phyloP scores from a whole-genome alignment of 257 asterid genomes.

The Agastache rugosa region DNA sequence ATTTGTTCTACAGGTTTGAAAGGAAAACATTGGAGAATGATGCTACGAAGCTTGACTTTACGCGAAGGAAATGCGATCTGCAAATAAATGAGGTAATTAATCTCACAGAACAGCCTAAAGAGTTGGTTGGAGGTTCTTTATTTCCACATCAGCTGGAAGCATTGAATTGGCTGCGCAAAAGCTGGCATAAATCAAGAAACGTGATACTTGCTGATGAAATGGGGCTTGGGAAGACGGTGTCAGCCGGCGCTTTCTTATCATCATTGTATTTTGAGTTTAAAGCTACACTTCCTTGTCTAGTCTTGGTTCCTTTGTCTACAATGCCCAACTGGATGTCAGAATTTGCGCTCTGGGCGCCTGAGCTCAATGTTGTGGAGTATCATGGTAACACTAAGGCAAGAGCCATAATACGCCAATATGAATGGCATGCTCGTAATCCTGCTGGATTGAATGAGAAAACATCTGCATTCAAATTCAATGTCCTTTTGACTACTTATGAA shows the following conservation, averaged over 20 bases:
- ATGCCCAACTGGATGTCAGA: constrained; percentile 99
- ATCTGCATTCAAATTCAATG: constrained; percentile 79
- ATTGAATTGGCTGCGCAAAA: constrained; percentile 93
- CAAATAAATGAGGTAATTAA: constrained; percentile 63
- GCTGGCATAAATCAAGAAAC: constrained; percentile 91
- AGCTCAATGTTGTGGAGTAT: constrained; percentile 93
- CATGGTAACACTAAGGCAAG: constrained; percentile 90
- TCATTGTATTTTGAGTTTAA: constrained; percentile 83
- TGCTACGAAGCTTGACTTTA: constrained; percentile 49
- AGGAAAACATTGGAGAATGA: constrained; percentile 63
- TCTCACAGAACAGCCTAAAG: constrained; percentile 91
- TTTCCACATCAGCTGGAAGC: constrained; percentile 99
- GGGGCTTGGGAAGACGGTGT: constrained; percentile 98
- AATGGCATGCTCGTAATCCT: constrained; percentile 80
- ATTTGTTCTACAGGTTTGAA: constrained; percentile 75
- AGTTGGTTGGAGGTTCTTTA: constrained; percentile 80
- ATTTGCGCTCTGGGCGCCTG: constrained; percentile 91
- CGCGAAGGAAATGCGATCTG: constrained; percentile 45
- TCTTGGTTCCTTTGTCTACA: constrained; percentile 97
- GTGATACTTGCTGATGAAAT: constrained; percentile 99
- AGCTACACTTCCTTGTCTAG: constrained; percentile 83
- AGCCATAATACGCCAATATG: constrained; percentile 84
- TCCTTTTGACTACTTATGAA: constrained; percentile 92
- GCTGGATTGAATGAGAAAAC: constrained; percentile 54
- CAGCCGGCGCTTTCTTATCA: constrained; percentile 93